Percentiles rank a stretch among this genome's conserved stretches.
Evolutionary conservation across 306 rosid genomes (phyloP).

Genomic region (Cicer bijugum): DNA sequence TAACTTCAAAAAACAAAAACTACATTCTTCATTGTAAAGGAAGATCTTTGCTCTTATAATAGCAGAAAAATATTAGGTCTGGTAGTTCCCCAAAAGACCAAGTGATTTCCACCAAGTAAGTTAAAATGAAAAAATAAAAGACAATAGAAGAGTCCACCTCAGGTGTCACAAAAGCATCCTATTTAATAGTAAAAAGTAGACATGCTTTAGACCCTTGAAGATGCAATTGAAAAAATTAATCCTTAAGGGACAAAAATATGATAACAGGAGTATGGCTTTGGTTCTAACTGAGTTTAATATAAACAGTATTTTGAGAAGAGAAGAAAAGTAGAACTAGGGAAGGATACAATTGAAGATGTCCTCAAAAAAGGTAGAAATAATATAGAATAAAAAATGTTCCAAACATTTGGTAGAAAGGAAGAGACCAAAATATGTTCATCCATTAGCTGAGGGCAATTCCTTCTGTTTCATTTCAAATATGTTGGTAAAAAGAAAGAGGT

Average conservation of each 20-base stretch:
- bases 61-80: slow-evolving; percentile 21
- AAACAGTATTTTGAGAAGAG: not conserved
- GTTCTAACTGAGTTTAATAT: not conserved
- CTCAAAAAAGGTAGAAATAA: slow-evolving; percentile 5
- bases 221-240: not conserved
- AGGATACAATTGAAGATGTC: not conserved
- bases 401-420: not conserved
- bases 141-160: slow-evolving; percentile 7
- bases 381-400: not conserved
- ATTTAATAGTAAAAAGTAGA: slow-evolving; percentile 21
- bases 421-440: not conserved
- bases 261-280: not conserved
- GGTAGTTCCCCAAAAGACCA: slow-evolving; percentile 26
- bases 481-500: not conserved
- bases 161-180: slow-evolving; percentile 17
- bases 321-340: not conserved
- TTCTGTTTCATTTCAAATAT: not conserved
- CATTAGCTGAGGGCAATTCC: not conserved
- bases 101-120: slow-evolving; percentile 23
- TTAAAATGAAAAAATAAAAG: slow-evolving; percentile 7
- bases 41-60: not conserved
- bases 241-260: not conserved
- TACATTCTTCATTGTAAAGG: slow-evolving; percentile 3
- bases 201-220: not conserved
- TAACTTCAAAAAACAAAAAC: not conserved